These are phyloP conservation scores for Westerdykella ornata DNA, from an alignment of 2,329 filamentous ascomycete genomes.

Conservation along the genomic window DNA sequence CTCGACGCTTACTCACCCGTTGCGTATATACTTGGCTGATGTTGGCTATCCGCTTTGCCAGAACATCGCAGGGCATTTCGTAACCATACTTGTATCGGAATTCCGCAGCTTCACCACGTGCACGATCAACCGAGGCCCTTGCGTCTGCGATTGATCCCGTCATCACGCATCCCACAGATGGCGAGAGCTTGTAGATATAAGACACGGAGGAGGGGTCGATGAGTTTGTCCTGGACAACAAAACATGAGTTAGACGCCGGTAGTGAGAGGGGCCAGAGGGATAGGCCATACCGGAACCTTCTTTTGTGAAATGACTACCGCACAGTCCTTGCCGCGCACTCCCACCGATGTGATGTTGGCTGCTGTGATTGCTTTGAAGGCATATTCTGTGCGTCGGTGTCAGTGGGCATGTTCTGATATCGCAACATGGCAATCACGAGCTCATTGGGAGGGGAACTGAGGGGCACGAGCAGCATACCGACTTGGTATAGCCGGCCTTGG, in stretches of 20 bases:
- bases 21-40: slow-evolving; percentile 99
- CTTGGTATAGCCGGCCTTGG: slow-evolving; percentile 97
- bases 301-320: slow-evolving; percentile 97
- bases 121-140: slow-evolving; percentile 83
- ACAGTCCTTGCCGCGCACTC: slow-evolving; percentile 91
- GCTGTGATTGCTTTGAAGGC: slow-evolving; percentile 99
- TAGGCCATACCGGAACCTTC: slow-evolving; percentile 83
- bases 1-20: slow-evolving; percentile 54
- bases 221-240: slow-evolving; percentile 75
- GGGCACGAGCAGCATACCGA: slow-evolving; percentile 60
- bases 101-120: slow-evolving; percentile 91
- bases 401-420: slow-evolving; percentile 10
- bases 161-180: slow-evolving; percentile 95
- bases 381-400: slow-evolving; percentile 65
- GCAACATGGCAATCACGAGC: neutral
- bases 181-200: slow-evolving; percentile 94
- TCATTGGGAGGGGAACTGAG: neutral
- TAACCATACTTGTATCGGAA: slow-evolving; percentile 99
- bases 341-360: slow-evolving; percentile 97
- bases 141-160: slow-evolving; percentile 98
- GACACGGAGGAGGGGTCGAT: slow-evolving; percentile 96
- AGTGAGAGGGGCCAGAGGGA: neutral
- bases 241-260: slow-evolving; percentile 6
- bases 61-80: slow-evolving; percentile 97
- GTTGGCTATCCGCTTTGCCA: slow-evolving; percentile 95